Evolutionary conservation across 2,329 filamentous ascomycete species (phyloP), one percentile per base, ranked within the genome.

Genomic region (Thielaviopsis musarum): DNA sequence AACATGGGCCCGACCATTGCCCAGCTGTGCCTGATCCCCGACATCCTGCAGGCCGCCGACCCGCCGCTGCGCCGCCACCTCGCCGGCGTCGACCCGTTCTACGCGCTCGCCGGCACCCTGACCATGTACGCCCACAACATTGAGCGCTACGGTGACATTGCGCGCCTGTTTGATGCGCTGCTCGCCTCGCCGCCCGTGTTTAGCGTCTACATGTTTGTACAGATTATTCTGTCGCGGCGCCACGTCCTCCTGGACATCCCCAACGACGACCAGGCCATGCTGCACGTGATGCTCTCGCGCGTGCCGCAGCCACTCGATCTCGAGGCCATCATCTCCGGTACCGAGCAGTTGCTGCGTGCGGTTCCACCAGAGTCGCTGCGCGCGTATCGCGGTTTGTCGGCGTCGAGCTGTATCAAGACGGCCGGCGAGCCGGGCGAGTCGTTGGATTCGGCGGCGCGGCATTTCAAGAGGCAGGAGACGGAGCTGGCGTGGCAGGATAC

Each of bases 91-190:
- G 83, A 91, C 67, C 91, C 93, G 1, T 96, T 91, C 70, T 98
- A 95, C 70, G 93, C 93, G 4, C 77, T 98, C 5, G 84, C 88
- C n/a, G 90, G 89, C 54, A 95, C 90, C 0, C 78, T 98, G 52
- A 98, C 94, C 38, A 84, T 98, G 75, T 98, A 96, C 70, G 90
- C 93, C 19, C 93, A 98, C 72, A 91, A 97, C 69, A 90, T 98
- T 62, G 85, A 93, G 70, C 83, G 85, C 51, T 96, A 95, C 69
- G 81, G 81, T 63, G 87, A 91, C 65, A 97, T 98, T 67, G 82
- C 90, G 38, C 82, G 93, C 24, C 75, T 98, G 1, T 98, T 96
- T 69, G 93, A 98, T 72, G 91, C 91, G 59, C 79, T 98, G 54
- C 77, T 98, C 5, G 88, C 91, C 2, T 82, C 81, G 55, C 88